A percentile compares a stretch with the other conserved stretches of the same genome.
Conservation (phyloP, 2,329 filamentous ascomycete genomes). For the Penicillium brevicompactum region DNA sequence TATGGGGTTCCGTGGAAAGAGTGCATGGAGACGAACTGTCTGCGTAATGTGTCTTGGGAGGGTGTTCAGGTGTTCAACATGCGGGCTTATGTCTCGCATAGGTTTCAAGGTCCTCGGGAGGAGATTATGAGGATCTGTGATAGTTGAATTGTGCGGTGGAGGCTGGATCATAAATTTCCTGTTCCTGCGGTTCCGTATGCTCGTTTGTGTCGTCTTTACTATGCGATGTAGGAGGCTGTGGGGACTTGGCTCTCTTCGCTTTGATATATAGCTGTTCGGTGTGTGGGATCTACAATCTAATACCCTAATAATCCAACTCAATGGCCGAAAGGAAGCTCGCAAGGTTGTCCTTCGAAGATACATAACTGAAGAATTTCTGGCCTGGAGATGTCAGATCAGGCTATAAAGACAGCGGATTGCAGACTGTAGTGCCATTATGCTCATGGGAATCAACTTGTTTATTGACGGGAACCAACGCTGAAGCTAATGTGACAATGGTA, state of each 20-base stretch:
- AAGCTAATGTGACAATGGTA: constrained; percentile 5
- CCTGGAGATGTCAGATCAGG: background rate
- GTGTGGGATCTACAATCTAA: no score
- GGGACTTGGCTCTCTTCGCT: no score
- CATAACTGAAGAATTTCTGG: no score
- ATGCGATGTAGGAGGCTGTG: no score
- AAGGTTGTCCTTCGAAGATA: no score
- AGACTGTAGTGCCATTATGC: background rate
- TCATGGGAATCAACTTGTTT: background rate
- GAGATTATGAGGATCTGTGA: background rate
- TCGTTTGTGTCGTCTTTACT: no score
- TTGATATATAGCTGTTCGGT: no score
- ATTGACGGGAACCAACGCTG: background rate
- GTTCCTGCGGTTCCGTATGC: no score
- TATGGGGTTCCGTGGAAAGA: background rate
- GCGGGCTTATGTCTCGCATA: background rate
- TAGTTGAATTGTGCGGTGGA: background rate
- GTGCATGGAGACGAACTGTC: no score
- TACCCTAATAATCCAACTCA: no score
- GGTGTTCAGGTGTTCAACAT: background rate
- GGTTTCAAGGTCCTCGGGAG: background rate
- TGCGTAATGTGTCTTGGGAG: background rate
- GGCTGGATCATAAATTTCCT: no score
- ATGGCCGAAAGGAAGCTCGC: no score
- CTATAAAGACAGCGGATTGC: background rate